Conservation (phyloP, 73 alveolate species). For the Tetrahymena elliotti region DNA sequence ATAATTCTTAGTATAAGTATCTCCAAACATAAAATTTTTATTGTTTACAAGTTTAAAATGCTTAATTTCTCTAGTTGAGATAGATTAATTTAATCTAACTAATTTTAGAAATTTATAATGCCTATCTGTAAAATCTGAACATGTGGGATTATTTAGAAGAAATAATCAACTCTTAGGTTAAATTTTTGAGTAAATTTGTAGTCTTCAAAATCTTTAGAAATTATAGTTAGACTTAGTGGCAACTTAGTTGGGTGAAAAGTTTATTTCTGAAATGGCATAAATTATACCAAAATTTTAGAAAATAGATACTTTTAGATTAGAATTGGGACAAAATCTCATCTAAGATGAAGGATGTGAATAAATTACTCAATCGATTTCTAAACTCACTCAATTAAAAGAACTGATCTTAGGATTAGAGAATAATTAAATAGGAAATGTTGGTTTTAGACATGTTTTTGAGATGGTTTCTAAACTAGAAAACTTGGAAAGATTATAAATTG, state of each 20-base stretch:
- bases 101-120: too few relatives aligned
- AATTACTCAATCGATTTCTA: not conserved
- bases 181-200: too few relatives aligned
- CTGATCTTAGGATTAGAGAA: not conserved
- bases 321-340: not conserved
- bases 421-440: not conserved
- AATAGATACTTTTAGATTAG: not conserved
- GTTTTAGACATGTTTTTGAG: not conserved
- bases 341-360: not conserved
- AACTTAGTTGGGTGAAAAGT: too few relatives aligned
- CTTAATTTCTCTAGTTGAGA: not conserved
- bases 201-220: not conserved
- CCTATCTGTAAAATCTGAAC: not conserved
- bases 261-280: not conserved
- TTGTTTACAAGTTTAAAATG: too few relatives aligned
- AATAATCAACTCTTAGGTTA: too few relatives aligned
- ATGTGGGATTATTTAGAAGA: not conserved
- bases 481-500: not conserved
- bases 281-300: not conserved
- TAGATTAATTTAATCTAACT: too few relatives aligned
- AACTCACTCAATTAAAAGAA: not conserved
- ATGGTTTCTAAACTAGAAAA: not conserved
- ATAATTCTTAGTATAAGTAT: too few relatives aligned
- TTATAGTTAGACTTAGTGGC: not conserved
- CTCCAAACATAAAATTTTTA: not conserved